A percentile compares a stretch with the other conserved stretches of the same genome.
Evolutionary conservation across 2,329 filamentous ascomycete species (phyloP).

Genomic region (Pestalotiopsis sp.): DNA sequence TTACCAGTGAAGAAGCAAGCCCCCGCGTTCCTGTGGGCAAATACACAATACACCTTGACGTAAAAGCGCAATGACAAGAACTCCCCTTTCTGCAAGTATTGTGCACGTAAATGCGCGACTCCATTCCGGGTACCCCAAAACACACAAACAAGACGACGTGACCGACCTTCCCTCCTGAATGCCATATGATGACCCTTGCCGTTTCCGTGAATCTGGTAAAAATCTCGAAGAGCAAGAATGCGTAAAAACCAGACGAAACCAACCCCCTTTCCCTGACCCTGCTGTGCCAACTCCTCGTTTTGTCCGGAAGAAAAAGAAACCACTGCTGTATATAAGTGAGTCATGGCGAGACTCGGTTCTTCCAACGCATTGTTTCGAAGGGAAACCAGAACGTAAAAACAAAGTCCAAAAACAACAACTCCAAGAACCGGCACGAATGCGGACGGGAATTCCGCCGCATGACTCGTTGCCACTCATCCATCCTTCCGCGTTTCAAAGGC

Average conservation of each 20-base stretch:
- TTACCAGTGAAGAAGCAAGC: neutral
- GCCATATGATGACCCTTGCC: neutral
- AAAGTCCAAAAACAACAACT: conserved; percentile 19
- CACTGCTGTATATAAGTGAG: conserved; percentile 7
- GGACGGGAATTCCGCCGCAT: conserved; percentile 11
- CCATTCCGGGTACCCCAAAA: conserved; percentile 11
- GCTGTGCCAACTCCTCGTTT: conserved; percentile 6
- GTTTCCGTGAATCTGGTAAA: conserved; percentile 4
- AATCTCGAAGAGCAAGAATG: neutral
- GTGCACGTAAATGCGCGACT: conserved; percentile 10
- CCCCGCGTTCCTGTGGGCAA: neutral
- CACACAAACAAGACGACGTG: conserved; percentile 1
- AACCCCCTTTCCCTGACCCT: neutral
- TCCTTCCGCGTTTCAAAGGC: conserved; percentile 32
- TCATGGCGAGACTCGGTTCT: neutral
- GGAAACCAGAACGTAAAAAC: conserved; percentile 18
- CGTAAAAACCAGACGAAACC: neutral
- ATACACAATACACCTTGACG: neutral
- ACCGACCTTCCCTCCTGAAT: neutral
- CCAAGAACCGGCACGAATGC: conserved; percentile 20
- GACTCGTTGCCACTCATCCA: neutral
- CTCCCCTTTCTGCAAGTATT: conserved; percentile 10
- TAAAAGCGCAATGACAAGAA: conserved; percentile 5
- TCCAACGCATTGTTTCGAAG: neutral
- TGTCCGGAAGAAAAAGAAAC: conserved; percentile 8